Evolutionary conservation across 306 rosid species (phyloP), one percentile per base, ranked within the genome.

Genomic region (Citrullus amarus): DNA sequence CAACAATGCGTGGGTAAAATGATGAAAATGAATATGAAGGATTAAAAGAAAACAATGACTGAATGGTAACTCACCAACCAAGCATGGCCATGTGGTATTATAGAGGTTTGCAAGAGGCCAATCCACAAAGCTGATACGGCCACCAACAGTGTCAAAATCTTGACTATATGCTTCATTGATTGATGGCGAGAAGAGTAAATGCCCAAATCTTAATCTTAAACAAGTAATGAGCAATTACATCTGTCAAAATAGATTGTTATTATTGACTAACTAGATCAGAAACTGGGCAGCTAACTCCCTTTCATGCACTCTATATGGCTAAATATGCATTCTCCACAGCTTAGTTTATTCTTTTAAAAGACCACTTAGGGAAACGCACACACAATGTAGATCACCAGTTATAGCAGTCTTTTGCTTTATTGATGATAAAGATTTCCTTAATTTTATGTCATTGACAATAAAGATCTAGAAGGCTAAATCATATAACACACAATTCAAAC

Each of bases 91-190:
- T 46, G 81, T 32, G 96, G 93, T 78, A 91, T 30, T 44, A 83
- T 15, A 50, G 89, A 86, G 43, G 87, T 56, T 71, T 88, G 90
- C 51, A 91, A 65, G 69, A 93, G 97, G 82, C 97, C 93, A 80
- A 90, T 46, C 97, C 97, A 91, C 67, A 90, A 61, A 18, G 96
- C 90, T 66, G 93, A 81, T 59, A 91, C 76, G 82, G 89, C 86
- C 77, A 87, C 79, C 81, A 93, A 39, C 82, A 91, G 66, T 25
- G 91, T 80, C 76, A 89, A 32, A 79, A 93, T 90, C 90, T 93
- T 93, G 51, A 86, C 83, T 39, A 91, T 90, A 82, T 91, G 98
- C 96, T 90, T 90, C 98, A 91, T 90, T 85, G 79, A 65, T 75
- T 36, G 62, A 43, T 32, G 44, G 78, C 34, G 60, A 50, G 76